Evolutionary conservation across 2,329 filamentous ascomycete species (phyloP), one percentile per base, ranked within the genome.

Genomic region (Fusarium illudens): DNA sequence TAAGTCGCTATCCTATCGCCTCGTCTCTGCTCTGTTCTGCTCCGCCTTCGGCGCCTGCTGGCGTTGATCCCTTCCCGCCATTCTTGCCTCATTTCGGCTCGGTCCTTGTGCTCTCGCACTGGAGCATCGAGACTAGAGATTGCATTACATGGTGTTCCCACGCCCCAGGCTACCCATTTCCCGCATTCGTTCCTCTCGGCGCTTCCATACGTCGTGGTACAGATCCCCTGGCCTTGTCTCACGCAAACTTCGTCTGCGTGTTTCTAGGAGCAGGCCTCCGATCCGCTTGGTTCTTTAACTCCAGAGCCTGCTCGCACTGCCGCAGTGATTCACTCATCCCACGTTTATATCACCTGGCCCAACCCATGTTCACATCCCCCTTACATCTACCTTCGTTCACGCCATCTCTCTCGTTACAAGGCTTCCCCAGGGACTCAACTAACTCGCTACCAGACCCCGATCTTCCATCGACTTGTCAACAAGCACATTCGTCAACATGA

Each of bases 401-500:
- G 19, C 39, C 27, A 25, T 49, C 63, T 48, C 37, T 34, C 55
- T 59, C 51, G 50, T 53, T 60, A 55, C 64, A 64, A 53, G 30
- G 15, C 33, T 17, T 15, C 39, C 22, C 19, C 29, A n/a, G 52
- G 15, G 27, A 39, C 52, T 58, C 51, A 72, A 64, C 60, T 62
- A 53, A 68, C 17, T 42, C 33, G 22, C n/a, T n/a, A 33, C 25
- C 48, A 67, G 65, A 60, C 39, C 62, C 62, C 49, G 42, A 69
- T 48, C 29, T 33, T 65, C 29, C 67, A 68, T 59, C 50, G 49
- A 69, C 51, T 34, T 33, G 65, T 30, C 68, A 68, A 58, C 63
- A 70, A 65, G 57, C 46, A 59, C 61, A 70, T 39, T 55, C 67
- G 56, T 74, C 80, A 85, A 81, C 70, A 87, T 87, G 85, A 87